Conservation (phyloP, 176 grass and related monocot species). For the Aegilops longissima region DNA sequence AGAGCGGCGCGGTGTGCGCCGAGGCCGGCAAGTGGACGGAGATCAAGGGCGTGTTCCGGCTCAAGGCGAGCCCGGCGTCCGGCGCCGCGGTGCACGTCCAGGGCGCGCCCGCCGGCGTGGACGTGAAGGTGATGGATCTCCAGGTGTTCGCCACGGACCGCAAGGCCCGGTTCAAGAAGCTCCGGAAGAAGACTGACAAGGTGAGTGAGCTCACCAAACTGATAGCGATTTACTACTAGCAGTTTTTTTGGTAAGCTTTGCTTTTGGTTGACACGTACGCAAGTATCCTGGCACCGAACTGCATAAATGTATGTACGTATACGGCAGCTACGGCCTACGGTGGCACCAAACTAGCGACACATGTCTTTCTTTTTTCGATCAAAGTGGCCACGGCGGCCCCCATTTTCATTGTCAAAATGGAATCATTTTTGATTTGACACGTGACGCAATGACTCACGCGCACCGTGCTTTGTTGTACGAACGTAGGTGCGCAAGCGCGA, state of each 20-base stretch:
- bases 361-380: too few species aligned
- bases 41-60: conserved; percentile 66
- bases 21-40: conserved; percentile 50
- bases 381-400: too few species aligned
- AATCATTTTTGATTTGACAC: neutral
- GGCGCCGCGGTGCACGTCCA: conserved; percentile 46
- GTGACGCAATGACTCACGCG: neutral
- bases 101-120: conserved; percentile 47
- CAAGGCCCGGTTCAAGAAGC: conserved; percentile 52
- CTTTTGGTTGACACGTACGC: neutral
- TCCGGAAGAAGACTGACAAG: conserved; percentile 65
- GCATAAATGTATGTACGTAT: too few species aligned
- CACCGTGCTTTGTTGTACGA: neutral
- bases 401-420: too few species aligned
- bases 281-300: neutral
- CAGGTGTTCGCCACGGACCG: conserved; percentile 65
- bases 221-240: neutral
- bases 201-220: conserved; percentile 24
- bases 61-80: conserved; percentile 30
- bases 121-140: conserved; percentile 65
- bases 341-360: neutral
- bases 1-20: conserved; percentile 41
- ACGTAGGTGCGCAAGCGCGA: conserved; percentile 60
- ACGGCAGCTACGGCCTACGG: too few species aligned
- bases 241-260: too few species aligned